These are phyloP conservation scores for Euclidium syriacum DNA, from an alignment of 345 rosid genomes.

Conservation along the genomic window DNA sequence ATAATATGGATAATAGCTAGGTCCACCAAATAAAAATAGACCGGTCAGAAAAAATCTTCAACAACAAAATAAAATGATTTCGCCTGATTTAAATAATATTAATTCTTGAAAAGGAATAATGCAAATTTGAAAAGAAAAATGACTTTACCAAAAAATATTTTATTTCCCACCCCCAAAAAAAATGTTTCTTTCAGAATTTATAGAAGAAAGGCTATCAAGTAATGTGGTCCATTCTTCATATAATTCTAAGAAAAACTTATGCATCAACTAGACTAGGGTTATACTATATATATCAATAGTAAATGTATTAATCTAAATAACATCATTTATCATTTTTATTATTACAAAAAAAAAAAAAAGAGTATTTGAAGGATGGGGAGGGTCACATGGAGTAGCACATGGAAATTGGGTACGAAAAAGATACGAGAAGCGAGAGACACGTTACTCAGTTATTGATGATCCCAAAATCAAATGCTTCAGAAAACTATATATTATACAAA, in stretches of 20 bases:
- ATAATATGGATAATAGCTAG: conserved; percentile 6
- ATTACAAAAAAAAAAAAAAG: not conserved
- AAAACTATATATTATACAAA: not conserved
- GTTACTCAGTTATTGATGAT: conserved; percentile 29
- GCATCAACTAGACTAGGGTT: conserved; percentile 2
- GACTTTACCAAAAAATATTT: too few species aligned
- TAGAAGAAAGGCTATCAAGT: not conserved
- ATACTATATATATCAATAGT: not conserved
- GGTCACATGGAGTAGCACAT: conserved; percentile 39
- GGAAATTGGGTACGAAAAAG: conserved; percentile 29
- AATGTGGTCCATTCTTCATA: conserved; percentile 17
- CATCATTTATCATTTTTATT: not conserved
- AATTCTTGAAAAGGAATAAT: not conserved
- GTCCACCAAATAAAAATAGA: not conserved
- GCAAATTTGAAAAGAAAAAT: too few species aligned
- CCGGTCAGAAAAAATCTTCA: conserved; percentile 1
- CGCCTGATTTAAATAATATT: not conserved
- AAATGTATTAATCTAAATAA: not conserved
- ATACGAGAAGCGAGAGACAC: conserved; percentile 37
- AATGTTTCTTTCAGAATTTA: not conserved
- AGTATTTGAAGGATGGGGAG: conserved; percentile 11
- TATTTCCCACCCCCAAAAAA: too few species aligned
- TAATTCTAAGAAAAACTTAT: not conserved
- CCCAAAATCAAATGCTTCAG: conserved; percentile 12
- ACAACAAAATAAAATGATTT: not conserved